Evolutionary conservation across 2,329 filamentous ascomycete species (phyloP).

Genomic region (Phyllosticta citriasiana): DNA sequence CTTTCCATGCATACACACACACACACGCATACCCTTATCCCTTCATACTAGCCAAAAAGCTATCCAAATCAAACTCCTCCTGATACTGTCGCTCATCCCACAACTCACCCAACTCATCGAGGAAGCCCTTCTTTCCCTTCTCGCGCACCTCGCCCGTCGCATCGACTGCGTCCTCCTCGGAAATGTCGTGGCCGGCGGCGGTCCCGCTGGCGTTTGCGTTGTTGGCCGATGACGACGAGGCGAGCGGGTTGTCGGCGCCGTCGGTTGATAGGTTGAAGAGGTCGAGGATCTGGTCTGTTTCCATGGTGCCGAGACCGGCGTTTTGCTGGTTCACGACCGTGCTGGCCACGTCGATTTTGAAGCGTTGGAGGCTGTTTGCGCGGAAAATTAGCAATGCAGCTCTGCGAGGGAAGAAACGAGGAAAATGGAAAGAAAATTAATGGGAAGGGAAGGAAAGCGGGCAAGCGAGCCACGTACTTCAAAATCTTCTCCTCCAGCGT

Average conservation of each 20-base stretch:
- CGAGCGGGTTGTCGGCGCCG: slow-evolving; percentile 44
- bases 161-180: slow-evolving; percentile 66
- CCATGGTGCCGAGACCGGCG: slow-evolving; percentile 87
- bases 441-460: background rate
- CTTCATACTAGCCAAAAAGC: slow-evolving; percentile 91
- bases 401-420: slow-evolving; percentile 11
- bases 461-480: slow-evolving; percentile 41
- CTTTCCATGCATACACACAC: background rate
- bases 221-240: slow-evolving; percentile 19
- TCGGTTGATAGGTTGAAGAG: slow-evolving; percentile 66
- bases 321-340: slow-evolving; percentile 99
- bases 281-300: slow-evolving; percentile 95
- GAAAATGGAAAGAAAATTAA: too few species aligned
- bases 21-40: slow-evolving; percentile 18
- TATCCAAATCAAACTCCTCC: slow-evolving; percentile 93
- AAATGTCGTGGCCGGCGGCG: slow-evolving; percentile 61
- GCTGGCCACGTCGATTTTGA: slow-evolving; percentile 97
- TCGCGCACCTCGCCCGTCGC: slow-evolving; percentile 86
- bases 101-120: slow-evolving; percentile 88
- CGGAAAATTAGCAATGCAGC: slow-evolving; percentile 11
- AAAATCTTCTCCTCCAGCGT: slow-evolving; percentile 98
- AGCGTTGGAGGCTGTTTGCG: slow-evolving; percentile 71
- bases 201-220: slow-evolving; percentile 34
- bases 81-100: slow-evolving; percentile 98
- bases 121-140: slow-evolving; percentile 92